Conservation (phyloP, 768 basidiomycete species). For the Sistotremastrum suecicum region DNA sequence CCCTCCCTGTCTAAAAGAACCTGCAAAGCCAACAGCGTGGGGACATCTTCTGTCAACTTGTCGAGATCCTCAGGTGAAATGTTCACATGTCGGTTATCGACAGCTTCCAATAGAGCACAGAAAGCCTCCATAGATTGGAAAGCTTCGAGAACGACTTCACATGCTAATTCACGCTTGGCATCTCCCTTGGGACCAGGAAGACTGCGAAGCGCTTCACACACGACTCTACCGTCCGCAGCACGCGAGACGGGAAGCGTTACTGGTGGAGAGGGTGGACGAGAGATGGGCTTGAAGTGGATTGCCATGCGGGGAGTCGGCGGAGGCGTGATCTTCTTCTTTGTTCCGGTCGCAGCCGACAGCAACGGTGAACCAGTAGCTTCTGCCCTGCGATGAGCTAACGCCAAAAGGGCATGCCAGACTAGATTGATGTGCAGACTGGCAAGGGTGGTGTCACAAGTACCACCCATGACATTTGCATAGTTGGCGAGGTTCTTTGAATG, state of each 20-base stretch:
- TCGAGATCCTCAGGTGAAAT: constrained; percentile 28
- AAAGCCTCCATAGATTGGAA: constrained; percentile 50
- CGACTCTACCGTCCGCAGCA: constrained; percentile 42
- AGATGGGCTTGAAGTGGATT: constrained; percentile 54
- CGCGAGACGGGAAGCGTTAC: constrained; percentile 23
- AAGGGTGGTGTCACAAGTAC: constrained; percentile 40
- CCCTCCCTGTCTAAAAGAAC: constrained; percentile 39
- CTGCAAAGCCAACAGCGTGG: constrained; percentile 62
- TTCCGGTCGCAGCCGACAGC: neutral
- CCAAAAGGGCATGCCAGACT: constrained; percentile 62
- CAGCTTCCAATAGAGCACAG: constrained; percentile 39
- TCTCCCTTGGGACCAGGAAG: constrained; percentile 48
- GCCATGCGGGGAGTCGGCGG: constrained; percentile 40
- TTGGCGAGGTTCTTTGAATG: constrained; percentile 44
- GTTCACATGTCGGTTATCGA: constrained; percentile 17
- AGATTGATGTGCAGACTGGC: constrained; percentile 61
- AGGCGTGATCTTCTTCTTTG: constrained; percentile 38
- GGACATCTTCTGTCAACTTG: constrained; percentile 44
- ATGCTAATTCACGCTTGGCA: constrained; percentile 37
- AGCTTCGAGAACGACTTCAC: constrained; percentile 72
- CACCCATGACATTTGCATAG: constrained; percentile 32
- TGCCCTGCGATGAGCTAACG: constrained; percentile 44
- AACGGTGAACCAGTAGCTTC: constrained; percentile 5
- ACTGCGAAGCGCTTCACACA: constrained; percentile 44
- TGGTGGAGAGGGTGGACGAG: constrained; percentile 43